These are phyloP conservation scores for Aspergillus japonicus DNA, from an alignment of 2,329 filamentous ascomycete species.

Conservation along the genomic window DNA sequence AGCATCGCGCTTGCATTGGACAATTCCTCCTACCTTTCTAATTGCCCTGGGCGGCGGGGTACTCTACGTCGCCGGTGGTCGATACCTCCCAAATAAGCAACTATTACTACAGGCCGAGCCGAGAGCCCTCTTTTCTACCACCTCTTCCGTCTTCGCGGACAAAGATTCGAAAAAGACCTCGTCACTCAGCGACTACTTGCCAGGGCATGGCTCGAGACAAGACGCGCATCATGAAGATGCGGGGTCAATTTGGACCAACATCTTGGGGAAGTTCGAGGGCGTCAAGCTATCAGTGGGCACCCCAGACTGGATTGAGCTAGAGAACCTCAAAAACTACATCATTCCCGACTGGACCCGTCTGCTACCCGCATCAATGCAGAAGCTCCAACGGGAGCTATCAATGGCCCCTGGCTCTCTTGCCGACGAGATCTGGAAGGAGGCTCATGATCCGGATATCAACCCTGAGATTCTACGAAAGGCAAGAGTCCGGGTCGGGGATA, in stretches of 20 bases:
- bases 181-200: not conserved
- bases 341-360: slow-evolving; percentile 78
- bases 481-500: slow-evolving; percentile 73
- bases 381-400: slow-evolving; percentile 83
- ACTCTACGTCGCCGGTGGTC: slow-evolving; percentile 27
- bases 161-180: slow-evolving; percentile 13
- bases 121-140: slow-evolving; percentile 26
- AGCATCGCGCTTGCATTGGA: slow-evolving; percentile 35
- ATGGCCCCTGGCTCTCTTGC: slow-evolving; percentile 85
- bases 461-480: slow-evolving; percentile 85
- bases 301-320: slow-evolving; percentile 46
- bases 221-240: slow-evolving; percentile 26
- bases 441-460: slow-evolving; percentile 77
- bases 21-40: slow-evolving; percentile 35
- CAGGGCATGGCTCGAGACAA: slow-evolving; percentile 8
- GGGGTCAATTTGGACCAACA: slow-evolving; percentile 46
- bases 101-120: slow-evolving; percentile 20
- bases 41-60: slow-evolving; percentile 28
- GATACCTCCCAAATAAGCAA: slow-evolving; percentile 25
- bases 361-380: slow-evolving; percentile 73
- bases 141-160: slow-evolving; percentile 12
- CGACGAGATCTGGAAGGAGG: slow-evolving; percentile 90
- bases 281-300: slow-evolving; percentile 42
- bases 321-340: slow-evolving; percentile 66
- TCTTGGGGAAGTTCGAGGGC: slow-evolving; percentile 50